Percentiles rank a stretch among this genome's conserved stretches.
Conservation (phyloP, 352 stramenopile species). For the Globisporangium cystogenes region DNA sequence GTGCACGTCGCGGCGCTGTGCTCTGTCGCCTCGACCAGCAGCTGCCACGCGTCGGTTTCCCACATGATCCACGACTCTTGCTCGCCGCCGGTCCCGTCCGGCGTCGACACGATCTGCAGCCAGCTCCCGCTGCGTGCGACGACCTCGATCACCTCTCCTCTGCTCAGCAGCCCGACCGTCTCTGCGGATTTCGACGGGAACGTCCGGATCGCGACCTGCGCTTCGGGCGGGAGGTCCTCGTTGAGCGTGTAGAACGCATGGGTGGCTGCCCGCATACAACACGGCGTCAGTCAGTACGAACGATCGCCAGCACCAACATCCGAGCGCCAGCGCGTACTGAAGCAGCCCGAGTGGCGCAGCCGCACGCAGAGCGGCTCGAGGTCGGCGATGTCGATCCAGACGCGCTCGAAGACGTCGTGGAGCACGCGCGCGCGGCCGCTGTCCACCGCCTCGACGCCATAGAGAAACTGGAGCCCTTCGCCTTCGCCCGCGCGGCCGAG, state of each 20-base stretch:
- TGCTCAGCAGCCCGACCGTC: conserved; percentile 42
- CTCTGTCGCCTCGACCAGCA: conserved; percentile 35
- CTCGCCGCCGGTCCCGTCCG: background rate
- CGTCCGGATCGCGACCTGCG: conserved; percentile 57
- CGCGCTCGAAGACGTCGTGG: conserved; percentile 33
- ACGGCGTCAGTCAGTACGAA: conserved; percentile 1
- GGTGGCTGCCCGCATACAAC: conserved; percentile 13
- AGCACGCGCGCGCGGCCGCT: conserved; percentile 25
- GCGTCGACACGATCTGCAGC: conserved; percentile 32
- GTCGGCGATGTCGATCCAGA: conserved; percentile 51
- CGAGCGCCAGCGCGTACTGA: conserved; percentile 22
- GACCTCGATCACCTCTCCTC: conserved; percentile 49
- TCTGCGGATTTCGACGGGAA: conserved; percentile 63
- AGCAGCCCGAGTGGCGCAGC: conserved; percentile 36
- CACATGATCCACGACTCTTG: conserved; percentile 67
- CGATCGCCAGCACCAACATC: background rate
- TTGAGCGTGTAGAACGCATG: conserved; percentile 63
- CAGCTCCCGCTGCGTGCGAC: conserved; percentile 38
- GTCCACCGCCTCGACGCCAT: conserved; percentile 31
- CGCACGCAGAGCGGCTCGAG: conserved; percentile 39
- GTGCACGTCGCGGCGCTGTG: conserved; percentile 21
- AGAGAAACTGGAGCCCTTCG: conserved; percentile 33
- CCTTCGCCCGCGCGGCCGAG: conserved; percentile 27
- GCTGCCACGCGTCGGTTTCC: conserved; percentile 33
- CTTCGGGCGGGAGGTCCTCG: conserved; percentile 42